These are phyloP conservation scores for Saccharomyces eubayanus DNA, from an alignment of 805 yeast species.

Conservation along the genomic window DNA sequence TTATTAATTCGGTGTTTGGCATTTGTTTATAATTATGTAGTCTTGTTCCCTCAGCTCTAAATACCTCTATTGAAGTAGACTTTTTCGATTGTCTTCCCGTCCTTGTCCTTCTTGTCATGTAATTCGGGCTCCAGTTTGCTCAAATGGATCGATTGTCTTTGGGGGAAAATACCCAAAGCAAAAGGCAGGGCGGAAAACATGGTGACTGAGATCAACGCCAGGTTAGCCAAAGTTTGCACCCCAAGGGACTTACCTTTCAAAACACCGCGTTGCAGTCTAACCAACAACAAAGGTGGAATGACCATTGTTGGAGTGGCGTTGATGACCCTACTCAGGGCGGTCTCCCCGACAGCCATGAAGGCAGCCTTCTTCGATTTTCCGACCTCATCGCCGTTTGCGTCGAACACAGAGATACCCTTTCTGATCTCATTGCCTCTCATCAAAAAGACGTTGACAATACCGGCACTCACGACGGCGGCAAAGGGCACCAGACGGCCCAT, in stretches of 20 bases:
- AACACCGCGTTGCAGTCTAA: conserved; percentile 62
- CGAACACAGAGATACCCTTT: conserved; percentile 70
- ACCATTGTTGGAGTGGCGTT: conserved; percentile 98
- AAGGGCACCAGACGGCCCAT: conserved; percentile 89
- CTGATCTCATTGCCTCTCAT: conserved; percentile 94
- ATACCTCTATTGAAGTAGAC: conserved; percentile 94
- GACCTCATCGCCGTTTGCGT: conserved; percentile 54
- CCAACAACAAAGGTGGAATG: conserved; percentile 79
- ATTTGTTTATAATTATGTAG: not conserved
- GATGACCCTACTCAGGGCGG: conserved; percentile 89
- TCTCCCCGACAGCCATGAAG: conserved; percentile 86
- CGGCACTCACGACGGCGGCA: conserved; percentile 98
- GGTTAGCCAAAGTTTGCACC: conserved; percentile 61
- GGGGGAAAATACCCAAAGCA: conserved; percentile 94
- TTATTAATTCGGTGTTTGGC: not conserved
- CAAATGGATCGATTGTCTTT: conserved; percentile 57
- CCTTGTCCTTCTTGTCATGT: conserved; percentile 47
- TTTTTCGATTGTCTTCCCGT: conserved; percentile 47
- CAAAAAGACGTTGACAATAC: conserved; percentile 88
- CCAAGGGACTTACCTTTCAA: conserved; percentile 61
- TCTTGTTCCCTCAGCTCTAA: conserved; percentile 28
- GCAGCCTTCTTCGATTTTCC: conserved; percentile 86
- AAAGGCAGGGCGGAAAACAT: conserved; percentile 86
- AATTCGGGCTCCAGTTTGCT: conserved; percentile 57
- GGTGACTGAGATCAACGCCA: conserved; percentile 79